Conservation (phyloP, 495 filamentous ascomycete species). For the Neurospora sp. region DNA sequence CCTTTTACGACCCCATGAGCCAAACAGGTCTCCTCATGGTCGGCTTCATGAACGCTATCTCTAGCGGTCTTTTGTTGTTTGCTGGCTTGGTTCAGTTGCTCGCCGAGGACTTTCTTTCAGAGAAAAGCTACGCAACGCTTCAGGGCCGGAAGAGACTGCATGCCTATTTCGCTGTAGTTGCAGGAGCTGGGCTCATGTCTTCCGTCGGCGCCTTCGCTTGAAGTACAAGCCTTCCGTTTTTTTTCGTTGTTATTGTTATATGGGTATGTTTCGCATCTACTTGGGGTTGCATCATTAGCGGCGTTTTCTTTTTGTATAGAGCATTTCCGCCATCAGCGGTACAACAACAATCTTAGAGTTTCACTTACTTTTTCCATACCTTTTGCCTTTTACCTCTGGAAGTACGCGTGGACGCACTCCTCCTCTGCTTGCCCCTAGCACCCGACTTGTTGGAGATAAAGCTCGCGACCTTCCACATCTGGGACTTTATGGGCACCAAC, state of each 20-base stretch:
- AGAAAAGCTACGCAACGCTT: conserved; percentile 70
- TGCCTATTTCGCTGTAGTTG: conserved; percentile 67
- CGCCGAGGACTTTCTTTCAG: conserved; percentile 86
- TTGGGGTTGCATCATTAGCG: not conserved
- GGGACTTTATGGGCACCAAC: not conserved
- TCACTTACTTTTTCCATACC: not conserved
- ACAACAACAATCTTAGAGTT: not conserved
- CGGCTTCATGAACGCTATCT: conserved; percentile 86
- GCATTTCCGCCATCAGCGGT: not conserved
- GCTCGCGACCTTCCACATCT: not conserved
- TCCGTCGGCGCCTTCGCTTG: conserved; percentile 83
- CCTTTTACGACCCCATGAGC: conserved; percentile 73
- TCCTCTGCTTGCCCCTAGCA: not conserved
- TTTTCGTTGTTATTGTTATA: not conserved
- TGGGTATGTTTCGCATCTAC: conserved; percentile 1
- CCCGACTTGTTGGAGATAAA: not conserved
- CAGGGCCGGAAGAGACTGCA: conserved; percentile 59
- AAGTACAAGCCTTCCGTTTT: not conserved
- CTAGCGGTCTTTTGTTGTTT: conserved; percentile 76
- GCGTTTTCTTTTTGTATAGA: not conserved
- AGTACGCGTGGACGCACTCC: not conserved
- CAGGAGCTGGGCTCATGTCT: conserved; percentile 73
- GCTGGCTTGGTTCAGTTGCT: conserved; percentile 85
- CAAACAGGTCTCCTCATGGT: conserved; percentile 81
- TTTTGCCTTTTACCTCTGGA: not conserved